Evolutionary conservation across 139 green algal genomes (phyloP).

Genomic region (Tetraselmis striata): DNA sequence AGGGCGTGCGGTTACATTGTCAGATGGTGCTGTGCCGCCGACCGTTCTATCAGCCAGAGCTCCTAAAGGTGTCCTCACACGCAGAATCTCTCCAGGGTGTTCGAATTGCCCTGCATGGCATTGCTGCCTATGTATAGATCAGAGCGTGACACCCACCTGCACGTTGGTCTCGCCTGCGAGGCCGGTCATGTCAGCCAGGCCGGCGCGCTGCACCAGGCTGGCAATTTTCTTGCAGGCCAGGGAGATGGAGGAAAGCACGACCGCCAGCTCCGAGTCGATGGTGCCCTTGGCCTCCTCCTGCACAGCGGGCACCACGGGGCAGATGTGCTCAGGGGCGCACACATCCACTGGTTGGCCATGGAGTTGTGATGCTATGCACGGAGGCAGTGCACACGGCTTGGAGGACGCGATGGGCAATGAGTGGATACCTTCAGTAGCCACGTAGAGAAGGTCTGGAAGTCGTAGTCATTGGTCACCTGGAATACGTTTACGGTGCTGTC

Average conservation of each 20-base stretch:
- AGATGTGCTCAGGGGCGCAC: not conserved
- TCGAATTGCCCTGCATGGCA: no score
- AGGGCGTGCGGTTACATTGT: no score
- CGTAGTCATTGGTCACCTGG: slow-evolving; percentile 56
- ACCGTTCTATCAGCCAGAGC: no score
- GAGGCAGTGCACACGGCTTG: not conserved
- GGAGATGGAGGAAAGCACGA: slow-evolving; percentile 87
- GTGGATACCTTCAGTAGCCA: slow-evolving; percentile 74
- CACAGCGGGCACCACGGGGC: not conserved
- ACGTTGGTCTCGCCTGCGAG: slow-evolving; percentile 61
- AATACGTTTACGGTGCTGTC: slow-evolving; percentile 83
- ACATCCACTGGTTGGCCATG: not conserved
- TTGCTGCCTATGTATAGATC: no score
- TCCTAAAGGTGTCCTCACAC: no score
- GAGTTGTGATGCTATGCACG: no score
- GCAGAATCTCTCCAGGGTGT: no score
- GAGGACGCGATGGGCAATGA: not conserved
- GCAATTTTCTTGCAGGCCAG: slow-evolving; percentile 98
- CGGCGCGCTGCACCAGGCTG: slow-evolving; percentile 81
- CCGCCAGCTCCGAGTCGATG: slow-evolving; percentile 86
- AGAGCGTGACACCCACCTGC: slow-evolving; percentile 49
- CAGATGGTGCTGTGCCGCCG: no score
- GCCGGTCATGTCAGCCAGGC: slow-evolving; percentile 90
- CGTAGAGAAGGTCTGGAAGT: slow-evolving; percentile 72
- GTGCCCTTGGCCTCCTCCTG: slow-evolving; percentile 72